Conservation (phyloP, 495 filamentous ascomycete species). For the Aspergillus heteromorphus region DNA sequence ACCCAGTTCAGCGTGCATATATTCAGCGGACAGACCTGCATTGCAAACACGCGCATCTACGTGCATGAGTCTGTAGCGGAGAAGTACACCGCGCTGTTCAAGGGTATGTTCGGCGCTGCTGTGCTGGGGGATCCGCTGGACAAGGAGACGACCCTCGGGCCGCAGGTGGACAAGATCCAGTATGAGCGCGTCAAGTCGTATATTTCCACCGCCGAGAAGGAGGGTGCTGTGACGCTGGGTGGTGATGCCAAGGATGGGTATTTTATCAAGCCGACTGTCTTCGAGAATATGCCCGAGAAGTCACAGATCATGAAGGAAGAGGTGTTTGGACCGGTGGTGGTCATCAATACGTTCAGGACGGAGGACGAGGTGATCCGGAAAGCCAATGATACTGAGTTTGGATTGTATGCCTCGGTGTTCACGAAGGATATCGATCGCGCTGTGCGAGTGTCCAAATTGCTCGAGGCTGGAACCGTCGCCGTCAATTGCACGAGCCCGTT, state of each 20-base stretch:
- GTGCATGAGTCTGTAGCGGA: slow-evolving; percentile 80
- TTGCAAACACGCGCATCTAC: slow-evolving; percentile 79
- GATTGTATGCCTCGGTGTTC: slow-evolving; percentile 76
- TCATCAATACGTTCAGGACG: slow-evolving; percentile 70
- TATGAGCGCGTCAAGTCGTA: slow-evolving; percentile 74
- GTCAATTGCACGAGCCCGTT: slow-evolving; percentile 70
- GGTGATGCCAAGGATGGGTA: slow-evolving; percentile 59
- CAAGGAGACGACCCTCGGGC: slow-evolving; percentile 68
- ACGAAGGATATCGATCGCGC: slow-evolving; percentile 65
- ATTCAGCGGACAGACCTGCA: slow-evolving; percentile 87
- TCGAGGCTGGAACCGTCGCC: slow-evolving; percentile 64
- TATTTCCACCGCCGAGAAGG: slow-evolving; percentile 66
- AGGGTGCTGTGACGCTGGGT: slow-evolving; percentile 66
- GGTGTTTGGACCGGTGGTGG: slow-evolving; percentile 85
- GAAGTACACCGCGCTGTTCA: slow-evolving; percentile 66
- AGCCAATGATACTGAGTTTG: slow-evolving; percentile 81
- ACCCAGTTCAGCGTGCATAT: slow-evolving; percentile 62
- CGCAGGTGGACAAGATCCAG: slow-evolving; percentile 78
- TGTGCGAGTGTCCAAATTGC: slow-evolving; percentile 25
- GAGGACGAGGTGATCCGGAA: slow-evolving; percentile 74
- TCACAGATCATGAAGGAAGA: slow-evolving; percentile 64
- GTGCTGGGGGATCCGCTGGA: slow-evolving; percentile 73
- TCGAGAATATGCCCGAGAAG: slow-evolving; percentile 58
- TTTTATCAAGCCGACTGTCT: slow-evolving; percentile 68
- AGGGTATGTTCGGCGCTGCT: slow-evolving; percentile 57